Evolutionary conservation across 108 stramenopile species (phyloP).

Genomic region (Cyclotella atomus): DNA sequence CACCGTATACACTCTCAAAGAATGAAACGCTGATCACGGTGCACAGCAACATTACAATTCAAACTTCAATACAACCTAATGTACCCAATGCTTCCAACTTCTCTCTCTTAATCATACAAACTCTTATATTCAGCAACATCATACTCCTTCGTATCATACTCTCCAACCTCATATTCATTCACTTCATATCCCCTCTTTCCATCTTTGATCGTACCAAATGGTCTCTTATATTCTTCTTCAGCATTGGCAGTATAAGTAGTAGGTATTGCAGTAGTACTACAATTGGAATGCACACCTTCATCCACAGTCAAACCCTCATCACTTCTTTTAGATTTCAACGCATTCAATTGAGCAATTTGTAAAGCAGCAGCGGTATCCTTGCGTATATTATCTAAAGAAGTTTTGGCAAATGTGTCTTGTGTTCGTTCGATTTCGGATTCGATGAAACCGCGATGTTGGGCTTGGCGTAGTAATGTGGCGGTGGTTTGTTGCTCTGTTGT

Average conservation of each 20-base stretch:
- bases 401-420: constrained; percentile 18
- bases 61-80: no score
- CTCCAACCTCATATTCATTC: constrained; percentile 20
- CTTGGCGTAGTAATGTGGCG: constrained; percentile 12
- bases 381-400: not conserved
- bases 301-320: constrained; percentile 45
- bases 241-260: not conserved
- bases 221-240: constrained; percentile 19
- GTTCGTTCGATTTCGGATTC: constrained; percentile 33
- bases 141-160: constrained; percentile 30
- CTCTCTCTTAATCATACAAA: constrained; percentile 39
- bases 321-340: not conserved
- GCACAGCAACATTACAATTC: no score
- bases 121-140: constrained; percentile 45
- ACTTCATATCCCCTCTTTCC: constrained; percentile 38
- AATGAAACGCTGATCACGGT: no score
- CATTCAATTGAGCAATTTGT: constrained; percentile 18
- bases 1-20: no score
- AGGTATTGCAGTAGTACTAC: not conserved
- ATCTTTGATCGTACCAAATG: constrained; percentile 10
- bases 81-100: no score
- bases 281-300: constrained; percentile 13
- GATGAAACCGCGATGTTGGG: constrained; percentile 26
- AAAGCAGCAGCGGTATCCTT: constrained; percentile 5
- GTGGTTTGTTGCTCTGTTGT: constrained; percentile 12